These are phyloP conservation scores for Geotrichum histeridarum DNA, from an alignment of 1,139 yeast genomes.

Conservation along the genomic window DNA sequence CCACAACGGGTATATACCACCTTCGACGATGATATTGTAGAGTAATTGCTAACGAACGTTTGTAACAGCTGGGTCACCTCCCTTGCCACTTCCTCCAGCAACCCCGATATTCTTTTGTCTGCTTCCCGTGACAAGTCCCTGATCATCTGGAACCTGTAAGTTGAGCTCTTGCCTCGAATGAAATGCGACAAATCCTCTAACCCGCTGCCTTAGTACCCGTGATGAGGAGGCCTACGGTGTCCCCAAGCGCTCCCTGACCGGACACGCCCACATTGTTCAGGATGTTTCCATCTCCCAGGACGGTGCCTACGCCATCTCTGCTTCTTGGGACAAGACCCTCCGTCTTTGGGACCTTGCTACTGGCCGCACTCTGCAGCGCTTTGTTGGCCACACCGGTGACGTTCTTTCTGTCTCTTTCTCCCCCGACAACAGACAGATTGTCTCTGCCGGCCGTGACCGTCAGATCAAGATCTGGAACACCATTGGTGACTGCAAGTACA, in stretches of 20 bases:
- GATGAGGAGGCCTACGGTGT: conserved; percentile 97
- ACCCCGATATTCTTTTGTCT: conserved; percentile 97
- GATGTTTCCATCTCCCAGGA: conserved; percentile 98
- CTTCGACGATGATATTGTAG: neutral
- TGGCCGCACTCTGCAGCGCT: conserved; percentile 92
- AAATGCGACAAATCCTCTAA: neutral
- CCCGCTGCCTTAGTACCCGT: conserved; percentile 50
- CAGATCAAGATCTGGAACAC: conserved; percentile 99
- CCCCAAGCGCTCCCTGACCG: conserved; percentile 94
- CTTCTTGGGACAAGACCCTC: conserved; percentile 99
- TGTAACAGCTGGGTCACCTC: conserved; percentile 80
- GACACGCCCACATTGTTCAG: conserved; percentile 98
- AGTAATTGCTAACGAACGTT: conserved; percentile 27
- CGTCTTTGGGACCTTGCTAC: conserved; percentile 97
- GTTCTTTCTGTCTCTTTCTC: conserved; percentile 96
- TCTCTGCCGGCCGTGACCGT: conserved; percentile 98
- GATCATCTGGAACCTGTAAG: conserved; percentile 87
- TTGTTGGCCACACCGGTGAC: conserved; percentile 97
- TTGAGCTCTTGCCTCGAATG: neutral
- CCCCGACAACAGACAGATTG: conserved; percentile 95
- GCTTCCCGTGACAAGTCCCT: conserved; percentile 99
- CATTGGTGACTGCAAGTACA: conserved; percentile 95
- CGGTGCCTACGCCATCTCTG: conserved; percentile 97
- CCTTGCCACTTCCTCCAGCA: conserved; percentile 95
- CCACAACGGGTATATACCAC: conserved; percentile 16